Percentiles rank a stretch among this genome's conserved stretches.
Evolutionary conservation across 2,329 filamentous ascomycete species (phyloP).

Genomic region (Penicillium sp.): DNA sequence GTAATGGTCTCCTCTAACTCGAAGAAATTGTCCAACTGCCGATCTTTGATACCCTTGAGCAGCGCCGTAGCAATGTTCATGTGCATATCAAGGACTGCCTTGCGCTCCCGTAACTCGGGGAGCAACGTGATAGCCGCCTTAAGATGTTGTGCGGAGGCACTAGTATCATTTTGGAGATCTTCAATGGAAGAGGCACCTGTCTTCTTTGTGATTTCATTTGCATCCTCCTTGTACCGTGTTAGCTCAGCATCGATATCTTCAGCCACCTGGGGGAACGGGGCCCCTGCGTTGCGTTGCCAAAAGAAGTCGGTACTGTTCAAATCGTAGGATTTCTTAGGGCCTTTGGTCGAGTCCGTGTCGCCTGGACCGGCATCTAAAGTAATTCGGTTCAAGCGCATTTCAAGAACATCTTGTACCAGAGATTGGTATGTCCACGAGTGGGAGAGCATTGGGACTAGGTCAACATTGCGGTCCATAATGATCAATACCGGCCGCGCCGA

Average conservation of each 20-base stretch:
- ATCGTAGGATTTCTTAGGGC: constrained; percentile 85
- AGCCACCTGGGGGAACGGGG: constrained; percentile 92
- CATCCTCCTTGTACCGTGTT: constrained; percentile 92
- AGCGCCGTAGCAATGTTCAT: constrained; percentile 93
- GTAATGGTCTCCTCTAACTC: constrained; percentile 89
- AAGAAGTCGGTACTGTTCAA: constrained; percentile 90
- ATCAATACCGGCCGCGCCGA: constrained; percentile 83
- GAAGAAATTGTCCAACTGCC: constrained; percentile 94
- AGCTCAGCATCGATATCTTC: constrained; percentile 94
- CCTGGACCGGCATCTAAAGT: constrained; percentile 83
- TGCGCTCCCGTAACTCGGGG: constrained; percentile 87
- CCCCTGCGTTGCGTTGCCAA: constrained; percentile 87
- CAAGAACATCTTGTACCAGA: constrained; percentile 73
- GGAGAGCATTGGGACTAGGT: constrained; percentile 96
- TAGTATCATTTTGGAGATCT: constrained; percentile 85
- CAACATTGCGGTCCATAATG: constrained; percentile 91
- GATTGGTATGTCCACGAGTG: constrained; percentile 93
- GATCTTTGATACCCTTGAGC: constrained; percentile 82
- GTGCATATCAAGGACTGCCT: constrained; percentile 93
- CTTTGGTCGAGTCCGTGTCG: constrained; percentile 70
- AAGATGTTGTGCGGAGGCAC: constrained; percentile 85
- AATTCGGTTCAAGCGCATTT: constrained; percentile 87
- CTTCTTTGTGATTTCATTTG: constrained; percentile 89
- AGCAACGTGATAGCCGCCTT: constrained; percentile 93
- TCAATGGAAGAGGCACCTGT: constrained; percentile 91